These are phyloP conservation scores for Lodderomyces margitis DNA, from an alignment of 1,139 yeast genomes.

Conservation along the genomic window DNA sequence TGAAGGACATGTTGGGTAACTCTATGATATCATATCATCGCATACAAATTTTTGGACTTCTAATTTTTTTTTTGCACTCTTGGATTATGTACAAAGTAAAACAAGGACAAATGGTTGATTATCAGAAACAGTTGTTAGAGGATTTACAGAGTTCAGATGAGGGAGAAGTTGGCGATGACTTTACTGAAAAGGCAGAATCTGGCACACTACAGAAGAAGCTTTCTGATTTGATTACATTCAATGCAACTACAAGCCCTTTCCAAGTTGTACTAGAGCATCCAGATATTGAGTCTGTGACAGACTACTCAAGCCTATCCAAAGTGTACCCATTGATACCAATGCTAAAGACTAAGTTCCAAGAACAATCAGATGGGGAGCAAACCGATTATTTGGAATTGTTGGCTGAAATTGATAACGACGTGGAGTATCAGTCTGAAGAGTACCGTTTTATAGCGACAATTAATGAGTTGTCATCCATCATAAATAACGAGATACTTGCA, in stretches of 20 bases:
- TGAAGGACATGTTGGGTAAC: conserved; percentile 20
- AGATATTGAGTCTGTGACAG: conserved; percentile 19
- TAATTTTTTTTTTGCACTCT: conserved; percentile 3
- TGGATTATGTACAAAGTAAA: conserved; percentile 4
- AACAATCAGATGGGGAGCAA: conserved; percentile 22
- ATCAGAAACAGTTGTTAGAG: conserved; percentile 33
- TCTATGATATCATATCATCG: not conserved
- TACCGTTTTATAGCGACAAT: conserved; percentile 52
- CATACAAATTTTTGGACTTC: not conserved
- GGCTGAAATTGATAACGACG: conserved; percentile 30
- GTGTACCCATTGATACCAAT: conserved; percentile 28
- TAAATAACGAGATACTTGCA: conserved; percentile 53
- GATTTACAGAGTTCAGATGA: conserved; percentile 32
- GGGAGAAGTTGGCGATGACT: conserved; percentile 6
- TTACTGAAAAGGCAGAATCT: not conserved
- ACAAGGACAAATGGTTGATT: conserved; percentile 22
- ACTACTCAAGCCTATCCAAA: conserved; percentile 22
- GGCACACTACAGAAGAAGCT: conserved; percentile 16
- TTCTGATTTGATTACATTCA: conserved; percentile 12
- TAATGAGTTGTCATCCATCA: conserved; percentile 55
- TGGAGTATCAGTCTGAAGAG: conserved; percentile 33
- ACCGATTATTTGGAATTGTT: conserved; percentile 37
- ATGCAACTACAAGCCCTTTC: conserved; percentile 13
- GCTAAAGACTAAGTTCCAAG: conserved; percentile 22
- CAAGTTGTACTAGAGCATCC: conserved; percentile 16